Conservation (phyloP, 2,329 filamentous ascomycete species). For the Aspergillus costaricaensis region DNA sequence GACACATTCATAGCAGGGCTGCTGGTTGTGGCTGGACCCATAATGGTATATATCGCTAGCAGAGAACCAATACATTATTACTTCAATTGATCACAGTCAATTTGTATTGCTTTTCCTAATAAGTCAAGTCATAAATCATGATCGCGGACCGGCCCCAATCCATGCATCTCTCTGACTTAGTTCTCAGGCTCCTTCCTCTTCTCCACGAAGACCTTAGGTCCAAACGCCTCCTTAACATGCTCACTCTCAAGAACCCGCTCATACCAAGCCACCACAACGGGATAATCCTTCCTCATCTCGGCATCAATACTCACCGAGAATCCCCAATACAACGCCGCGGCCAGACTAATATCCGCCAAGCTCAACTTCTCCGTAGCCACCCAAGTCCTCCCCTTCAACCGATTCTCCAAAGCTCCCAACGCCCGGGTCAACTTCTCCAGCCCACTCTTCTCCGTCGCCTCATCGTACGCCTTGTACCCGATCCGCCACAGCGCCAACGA, state of each 20-base stretch:
- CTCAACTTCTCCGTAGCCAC: conserved; percentile 29
- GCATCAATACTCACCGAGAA: conserved; percentile 28
- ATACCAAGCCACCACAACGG: conserved; percentile 28
- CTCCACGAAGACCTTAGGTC: conserved; percentile 4
- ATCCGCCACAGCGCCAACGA: conserved; percentile 26
- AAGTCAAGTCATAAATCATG: not conserved
- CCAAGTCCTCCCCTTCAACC: conserved; percentile 26
- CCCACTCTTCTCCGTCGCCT: conserved; percentile 19
- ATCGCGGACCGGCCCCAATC: not conserved
- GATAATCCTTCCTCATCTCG: conserved; percentile 31
- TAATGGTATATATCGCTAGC: not conserved
- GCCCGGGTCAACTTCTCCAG: conserved; percentile 26
- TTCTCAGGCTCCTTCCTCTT: not conserved
- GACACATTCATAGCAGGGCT: not conserved
- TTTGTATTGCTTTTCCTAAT: not conserved
- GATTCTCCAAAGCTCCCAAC: conserved; percentile 24
- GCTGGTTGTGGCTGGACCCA: not conserved
- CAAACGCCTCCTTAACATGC: conserved; percentile 32
- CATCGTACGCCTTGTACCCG: conserved; percentile 22
- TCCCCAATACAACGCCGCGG: conserved; percentile 27
- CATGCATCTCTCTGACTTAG: not conserved
- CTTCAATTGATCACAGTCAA: not conserved
- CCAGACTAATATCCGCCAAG: conserved; percentile 33
- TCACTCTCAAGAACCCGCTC: conserved; percentile 18
- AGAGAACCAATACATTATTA: not conserved